Percentiles rank a stretch among this genome's conserved stretches.
phyloP scores from a whole-genome alignment of 2,329 filamentous ascomycete genomes.

The Phaeosphaeriaceae sp. region DNA sequence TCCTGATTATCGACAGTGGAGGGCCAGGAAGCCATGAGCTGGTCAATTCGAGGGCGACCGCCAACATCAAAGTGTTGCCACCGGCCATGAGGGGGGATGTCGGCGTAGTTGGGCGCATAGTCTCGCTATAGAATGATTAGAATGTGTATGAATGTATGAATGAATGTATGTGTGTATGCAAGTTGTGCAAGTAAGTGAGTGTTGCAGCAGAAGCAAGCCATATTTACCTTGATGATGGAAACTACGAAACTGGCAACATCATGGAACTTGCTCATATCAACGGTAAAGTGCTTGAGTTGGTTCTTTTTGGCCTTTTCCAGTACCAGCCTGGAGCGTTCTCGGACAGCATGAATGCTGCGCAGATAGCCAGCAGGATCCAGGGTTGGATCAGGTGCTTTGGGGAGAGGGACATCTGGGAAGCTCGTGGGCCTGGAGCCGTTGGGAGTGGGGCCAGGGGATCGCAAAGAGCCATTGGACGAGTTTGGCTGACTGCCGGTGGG shows the following conservation, averaged over 20 bases:
- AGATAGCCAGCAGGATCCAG: conserved; percentile 90
- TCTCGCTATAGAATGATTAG: no score
- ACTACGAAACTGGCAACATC: conserved; percentile 87
- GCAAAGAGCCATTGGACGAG: conserved; percentile 57
- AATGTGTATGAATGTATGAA: no score
- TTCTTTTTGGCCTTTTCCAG: conserved; percentile 79
- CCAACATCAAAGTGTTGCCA: conserved; percentile 88
- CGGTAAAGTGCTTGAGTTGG: conserved; percentile 82
- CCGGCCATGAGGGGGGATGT: conserved; percentile 80
- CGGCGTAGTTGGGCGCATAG: conserved; percentile 70
- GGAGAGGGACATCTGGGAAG: conserved; percentile 79
- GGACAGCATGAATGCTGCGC: conserved; percentile 84
- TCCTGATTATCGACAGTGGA: conserved; percentile 73
- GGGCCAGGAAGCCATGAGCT: conserved; percentile 73
- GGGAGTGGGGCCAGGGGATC: conserved; percentile 55
- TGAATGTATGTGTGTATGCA: no score
- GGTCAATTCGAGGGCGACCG: conserved; percentile 73
- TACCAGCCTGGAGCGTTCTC: conserved; percentile 77
- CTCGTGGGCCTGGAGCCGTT: conserved; percentile 50
- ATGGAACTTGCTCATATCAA: conserved; percentile 82
- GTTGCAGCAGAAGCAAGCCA: neutral
- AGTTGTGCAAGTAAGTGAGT: no score
- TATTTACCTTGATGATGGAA: conserved; percentile 87
- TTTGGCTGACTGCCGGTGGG: conserved; percentile 48
- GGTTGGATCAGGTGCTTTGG: conserved; percentile 83